Conservation (phyloP, 2,329 filamentous ascomycete genomes). For the Sodiomyces alkalinus region DNA sequence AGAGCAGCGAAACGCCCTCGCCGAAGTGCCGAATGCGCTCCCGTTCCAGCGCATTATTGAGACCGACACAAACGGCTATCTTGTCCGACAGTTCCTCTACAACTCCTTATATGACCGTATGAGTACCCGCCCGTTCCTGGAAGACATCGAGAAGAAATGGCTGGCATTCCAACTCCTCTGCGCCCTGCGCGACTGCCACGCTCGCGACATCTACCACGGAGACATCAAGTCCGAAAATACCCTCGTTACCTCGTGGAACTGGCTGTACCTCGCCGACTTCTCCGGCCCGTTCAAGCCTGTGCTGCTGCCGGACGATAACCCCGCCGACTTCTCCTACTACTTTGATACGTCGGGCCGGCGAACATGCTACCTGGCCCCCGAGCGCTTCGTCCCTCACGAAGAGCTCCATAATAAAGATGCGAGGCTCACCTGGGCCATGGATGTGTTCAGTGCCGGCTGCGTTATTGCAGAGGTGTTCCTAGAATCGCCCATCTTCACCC, state of each 20-base stretch:
- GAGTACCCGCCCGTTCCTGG: conserved; percentile 88
- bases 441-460: conserved; percentile 92
- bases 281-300: conserved; percentile 91
- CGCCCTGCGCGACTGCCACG: conserved; percentile 81
- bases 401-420: conserved; percentile 45
- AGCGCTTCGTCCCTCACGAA: conserved; percentile 66
- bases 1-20: conserved; percentile 68
- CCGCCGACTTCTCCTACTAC: conserved; percentile 93
- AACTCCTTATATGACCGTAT: conserved; percentile 95
- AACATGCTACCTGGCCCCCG: conserved; percentile 90
- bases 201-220: conserved; percentile 80
- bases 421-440: conserved; percentile 81
- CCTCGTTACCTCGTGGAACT: conserved; percentile 97
- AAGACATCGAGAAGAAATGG: conserved; percentile 99
- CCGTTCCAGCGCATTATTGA: conserved; percentile 84
- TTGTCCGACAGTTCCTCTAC: conserved; percentile 89
- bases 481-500: conserved; percentile 91
- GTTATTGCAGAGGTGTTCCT: conserved; percentile 94
- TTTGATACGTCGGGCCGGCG: conserved; percentile 86
- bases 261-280: conserved; percentile 96
- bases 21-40: conserved; percentile 79
- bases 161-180: conserved; percentile 90
- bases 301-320: conserved; percentile 88
- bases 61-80: conserved; percentile 78
- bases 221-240: conserved; percentile 99